phyloP scores from a whole-genome alignment of 257 asterid species.

The Solanum peruvianum region DNA sequence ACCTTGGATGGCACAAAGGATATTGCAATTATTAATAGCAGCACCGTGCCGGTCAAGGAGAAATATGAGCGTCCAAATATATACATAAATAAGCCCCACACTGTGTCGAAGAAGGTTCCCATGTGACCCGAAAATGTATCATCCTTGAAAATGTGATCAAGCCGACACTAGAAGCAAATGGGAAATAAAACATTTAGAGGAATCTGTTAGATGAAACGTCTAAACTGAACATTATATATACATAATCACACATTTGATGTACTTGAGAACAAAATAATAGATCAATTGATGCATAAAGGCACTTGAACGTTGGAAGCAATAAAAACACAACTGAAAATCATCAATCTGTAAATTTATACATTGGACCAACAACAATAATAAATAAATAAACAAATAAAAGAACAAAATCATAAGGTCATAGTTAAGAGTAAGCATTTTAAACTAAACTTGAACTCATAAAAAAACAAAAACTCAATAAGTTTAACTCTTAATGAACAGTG shows the following conservation, averaged over 20 bases:
- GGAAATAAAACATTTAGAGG: not conserved
- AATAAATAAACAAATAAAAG: not conserved
- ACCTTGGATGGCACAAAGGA: constrained; percentile 82
- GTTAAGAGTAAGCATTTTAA: not conserved
- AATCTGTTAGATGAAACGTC: not conserved
- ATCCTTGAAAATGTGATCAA: constrained; percentile 84
- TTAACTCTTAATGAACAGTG: not conserved
- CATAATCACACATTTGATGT: not conserved
- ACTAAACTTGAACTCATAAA: not conserved
- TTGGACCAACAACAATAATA: not conserved
- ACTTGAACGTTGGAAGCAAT: not conserved
- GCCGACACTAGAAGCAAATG: constrained; percentile 60
- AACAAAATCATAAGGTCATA: not conserved
- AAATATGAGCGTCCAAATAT: constrained; percentile 70
- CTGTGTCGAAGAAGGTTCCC: constrained; percentile 71
- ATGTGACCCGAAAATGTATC: constrained; percentile 86
- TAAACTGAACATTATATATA: not conserved
- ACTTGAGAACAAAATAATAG: not conserved
- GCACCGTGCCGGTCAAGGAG: constrained; percentile 63
- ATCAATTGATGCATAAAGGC: not conserved
- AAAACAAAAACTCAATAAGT: not conserved
- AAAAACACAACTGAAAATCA: not conserved
- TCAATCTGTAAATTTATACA: not conserved
- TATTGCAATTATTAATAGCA: constrained; percentile 55
- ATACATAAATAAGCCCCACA: constrained; percentile 67